These are phyloP conservation scores for Fragilaria crotonensis DNA, from an alignment of 108 stramenopile species.

Conservation along the genomic window DNA sequence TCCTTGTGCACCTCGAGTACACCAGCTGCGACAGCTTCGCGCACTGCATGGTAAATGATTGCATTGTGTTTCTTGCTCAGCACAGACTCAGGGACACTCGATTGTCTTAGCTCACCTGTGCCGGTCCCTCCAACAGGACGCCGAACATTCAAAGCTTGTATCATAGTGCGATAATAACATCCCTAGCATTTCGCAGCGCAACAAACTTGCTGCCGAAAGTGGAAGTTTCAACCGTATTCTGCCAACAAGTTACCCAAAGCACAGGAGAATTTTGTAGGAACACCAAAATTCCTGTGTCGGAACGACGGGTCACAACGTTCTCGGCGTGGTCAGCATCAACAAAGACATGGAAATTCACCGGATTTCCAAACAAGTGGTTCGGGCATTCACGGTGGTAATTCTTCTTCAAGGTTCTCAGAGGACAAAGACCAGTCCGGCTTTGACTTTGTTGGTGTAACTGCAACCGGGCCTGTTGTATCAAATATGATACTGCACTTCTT, in stretches of 20 bases:
- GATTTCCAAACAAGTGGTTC: conserved; percentile 7
- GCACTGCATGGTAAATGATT: conserved; percentile 24
- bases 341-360: neutral
- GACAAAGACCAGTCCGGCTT: neutral
- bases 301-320: conserved; percentile 16
- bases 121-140: conserved; percentile 27
- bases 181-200: conserved; percentile 35
- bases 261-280: conserved; percentile 21
- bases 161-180: conserved; percentile 27
- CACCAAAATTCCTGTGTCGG: conserved; percentile 26
- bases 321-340: conserved; percentile 37
- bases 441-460: too few relatives aligned
- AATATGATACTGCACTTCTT: conserved; percentile 6
- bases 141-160: conserved; percentile 48
- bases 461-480: neutral
- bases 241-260: conserved; percentile 21
- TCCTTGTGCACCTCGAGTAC: conserved; percentile 15
- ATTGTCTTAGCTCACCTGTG: conserved; percentile 26
- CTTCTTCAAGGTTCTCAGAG: conserved; percentile 14
- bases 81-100: conserved; percentile 21
- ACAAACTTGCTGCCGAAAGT: conserved; percentile 48
- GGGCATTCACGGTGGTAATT: conserved; percentile 6
- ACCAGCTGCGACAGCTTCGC: conserved; percentile 27
- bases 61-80: conserved; percentile 34
- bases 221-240: conserved; percentile 30